phyloP scores from a whole-genome alignment of 768 basidiomycete genomes.

The Mycena rosella region DNA sequence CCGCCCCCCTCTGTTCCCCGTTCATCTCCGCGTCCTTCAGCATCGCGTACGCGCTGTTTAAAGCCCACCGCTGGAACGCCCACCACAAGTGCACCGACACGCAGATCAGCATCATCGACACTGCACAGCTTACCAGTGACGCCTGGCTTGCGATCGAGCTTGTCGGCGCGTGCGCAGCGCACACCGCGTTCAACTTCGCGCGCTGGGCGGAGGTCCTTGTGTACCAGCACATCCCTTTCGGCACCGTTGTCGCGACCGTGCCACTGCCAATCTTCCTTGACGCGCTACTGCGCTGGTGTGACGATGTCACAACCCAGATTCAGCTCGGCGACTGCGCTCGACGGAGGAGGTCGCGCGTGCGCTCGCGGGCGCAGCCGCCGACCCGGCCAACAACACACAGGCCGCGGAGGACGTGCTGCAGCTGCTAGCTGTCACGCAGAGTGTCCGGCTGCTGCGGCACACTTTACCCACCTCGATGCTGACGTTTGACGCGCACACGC shows the following conservation, averaged over 20 bases:
- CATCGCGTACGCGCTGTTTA: slow-evolving; percentile 12
- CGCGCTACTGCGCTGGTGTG: slow-evolving; percentile 18
- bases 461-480: background rate
- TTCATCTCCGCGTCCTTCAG: slow-evolving; percentile 18
- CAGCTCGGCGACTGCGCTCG: background rate
- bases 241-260: slow-evolving; percentile 6
- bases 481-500: background rate
- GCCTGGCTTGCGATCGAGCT: slow-evolving; percentile 20
- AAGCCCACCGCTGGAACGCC: slow-evolving; percentile 1
- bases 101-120: slow-evolving; percentile 27
- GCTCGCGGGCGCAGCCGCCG: background rate
- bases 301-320: background rate
- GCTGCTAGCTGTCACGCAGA: background rate
- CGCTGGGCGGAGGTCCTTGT: slow-evolving; percentile 20
- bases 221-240: slow-evolving; percentile 6
- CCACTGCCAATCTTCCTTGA: background rate
- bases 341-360: slow-evolving; percentile 3
- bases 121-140: background rate
- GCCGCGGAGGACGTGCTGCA: too few relatives aligned
- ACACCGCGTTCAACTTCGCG: slow-evolving; percentile 14
- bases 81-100: background rate
- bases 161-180: background rate
- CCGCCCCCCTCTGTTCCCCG: background rate
- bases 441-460: background rate
- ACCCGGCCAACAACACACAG: background rate